A percentile compares a stretch with the other conserved stretches of the same genome.
Conservation (phyloP, 2,329 filamentous ascomycete species). For the Nakataea oryzae region DNA sequence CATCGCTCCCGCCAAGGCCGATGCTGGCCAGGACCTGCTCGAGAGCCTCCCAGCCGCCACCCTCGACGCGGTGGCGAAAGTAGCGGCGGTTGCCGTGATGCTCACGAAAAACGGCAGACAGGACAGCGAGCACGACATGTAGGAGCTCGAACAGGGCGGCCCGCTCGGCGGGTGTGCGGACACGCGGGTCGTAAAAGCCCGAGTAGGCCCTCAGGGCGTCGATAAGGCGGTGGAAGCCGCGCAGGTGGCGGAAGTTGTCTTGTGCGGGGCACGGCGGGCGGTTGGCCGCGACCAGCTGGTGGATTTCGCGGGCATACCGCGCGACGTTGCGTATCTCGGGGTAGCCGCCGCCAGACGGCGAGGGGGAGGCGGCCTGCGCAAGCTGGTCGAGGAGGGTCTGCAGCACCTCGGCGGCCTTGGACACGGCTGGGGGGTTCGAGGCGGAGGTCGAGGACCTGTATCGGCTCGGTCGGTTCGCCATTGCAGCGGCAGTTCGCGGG, state of each 20-base stretch:
- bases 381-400: conserved; percentile 39
- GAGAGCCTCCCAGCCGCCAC: conserved; percentile 68
- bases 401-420: conserved; percentile 51
- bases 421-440: conserved; percentile 41
- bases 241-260: conserved; percentile 73
- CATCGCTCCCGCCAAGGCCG: conserved; percentile 52
- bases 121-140: conserved; percentile 59
- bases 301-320: conserved; percentile 52
- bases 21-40: conserved; percentile 63
- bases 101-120: conserved; percentile 64
- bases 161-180: conserved; percentile 51
- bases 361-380: conserved; percentile 18
- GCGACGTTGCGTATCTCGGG: conserved; percentile 37
- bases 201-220: conserved; percentile 59
- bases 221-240: conserved; percentile 68
- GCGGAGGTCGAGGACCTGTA: conserved; percentile 56
- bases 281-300: conserved; percentile 46
- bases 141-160: conserved; percentile 57
- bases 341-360: conserved; percentile 23
- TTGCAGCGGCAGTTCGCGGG: conserved; percentile 23
- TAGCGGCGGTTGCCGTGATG: conserved; percentile 83
- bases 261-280: conserved; percentile 42
- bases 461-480: conserved; percentile 39
- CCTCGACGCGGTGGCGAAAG: conserved; percentile 66
- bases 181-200: conserved; percentile 63